Evolutionary conservation across 1,284 basidiomycete genomes (phyloP), one percentile per base, ranked within the genome.

Genomic region (Cryptococcus amylolentus): DNA sequence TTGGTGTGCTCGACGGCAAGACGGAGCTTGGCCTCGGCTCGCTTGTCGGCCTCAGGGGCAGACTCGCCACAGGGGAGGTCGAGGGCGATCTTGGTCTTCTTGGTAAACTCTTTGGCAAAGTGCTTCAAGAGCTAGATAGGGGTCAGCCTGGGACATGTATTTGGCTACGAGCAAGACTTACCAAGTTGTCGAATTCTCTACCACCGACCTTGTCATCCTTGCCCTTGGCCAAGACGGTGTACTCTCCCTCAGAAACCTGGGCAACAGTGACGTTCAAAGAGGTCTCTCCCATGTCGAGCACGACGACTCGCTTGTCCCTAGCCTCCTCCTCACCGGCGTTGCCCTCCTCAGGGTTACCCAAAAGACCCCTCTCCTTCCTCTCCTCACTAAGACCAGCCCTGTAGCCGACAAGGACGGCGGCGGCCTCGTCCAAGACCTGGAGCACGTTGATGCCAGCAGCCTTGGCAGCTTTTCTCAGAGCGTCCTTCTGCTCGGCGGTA

Each of bases 81-180:
- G 41, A 97, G 81, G 0, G 86, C 80, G 26, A 84, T 83, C 78
- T 94, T 94, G 41, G 88, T 93, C 82, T 98, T 98, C 78, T 98
- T 98, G 54, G 90, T 90, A 77, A 98, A 98, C 70, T 98, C 95
- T 74, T 94, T 89, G 54, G 91, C 86, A 77, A 98, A 97, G 81
- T 89, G 90, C 59, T 88, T 86, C 79, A 97, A 85, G 44, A 98
- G 83, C 65, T 87, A 20, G 81, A 79, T 18, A 27, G 23, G 39
- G 40, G 14, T 38, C 38, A 43, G 31, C 43, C 52, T 70, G 57
- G 38, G 38, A 49, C 38, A 44, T 5, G 20, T 44, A 14, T 27
- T 27, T 42, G 41, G 12, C 20, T 12, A 26, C 3, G 23, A 40
- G 16, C 20, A 66, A 27, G 63, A 72, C 74, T 75, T 70, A 75